phyloP scores from a whole-genome alignment of 2,329 filamentous ascomycete genomes.

The Botrytis squamosa region DNA sequence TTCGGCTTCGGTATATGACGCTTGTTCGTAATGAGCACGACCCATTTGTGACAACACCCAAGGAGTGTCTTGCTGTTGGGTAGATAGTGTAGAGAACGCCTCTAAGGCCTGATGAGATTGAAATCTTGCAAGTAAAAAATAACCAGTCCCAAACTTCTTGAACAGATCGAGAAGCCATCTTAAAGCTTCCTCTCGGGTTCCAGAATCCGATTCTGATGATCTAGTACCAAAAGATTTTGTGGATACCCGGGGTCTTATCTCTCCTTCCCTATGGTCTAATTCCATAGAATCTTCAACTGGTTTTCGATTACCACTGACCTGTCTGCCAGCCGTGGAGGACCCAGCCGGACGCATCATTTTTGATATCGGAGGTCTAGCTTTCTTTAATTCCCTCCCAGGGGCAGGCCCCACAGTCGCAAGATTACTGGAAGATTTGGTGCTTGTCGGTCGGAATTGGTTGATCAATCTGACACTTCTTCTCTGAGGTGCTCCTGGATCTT shows the following conservation, averaged over 20 bases:
- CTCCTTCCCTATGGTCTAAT: conserved; percentile 63
- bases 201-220: conserved; percentile 49
- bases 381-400: conserved; percentile 74
- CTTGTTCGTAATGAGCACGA: conserved; percentile 87
- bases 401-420: conserved; percentile 56
- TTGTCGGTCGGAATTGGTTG: conserved; percentile 64
- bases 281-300: conserved; percentile 68
- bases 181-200: conserved; percentile 72
- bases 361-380: conserved; percentile 71
- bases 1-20: conserved; percentile 81
- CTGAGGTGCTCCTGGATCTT: conserved; percentile 63
- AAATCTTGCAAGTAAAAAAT: conserved; percentile 75
- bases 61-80: conserved; percentile 79
- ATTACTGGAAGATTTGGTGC: conserved; percentile 45
- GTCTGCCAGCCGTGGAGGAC: conserved; percentile 72
- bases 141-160: conserved; percentile 77
- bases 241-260: conserved; percentile 34
- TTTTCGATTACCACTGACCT: conserved; percentile 89
- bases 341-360: conserved; percentile 66
- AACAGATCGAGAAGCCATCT: conserved; percentile 76
- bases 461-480: conserved; percentile 73
- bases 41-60: conserved; percentile 93
- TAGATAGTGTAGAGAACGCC: conserved; percentile 68
- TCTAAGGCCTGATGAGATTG: conserved; percentile 75
- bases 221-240: conserved; percentile 31